Conservation (phyloP, 371 early-diverging fungal species). For the Batrachochytrium dendrobatidis region DNA sequence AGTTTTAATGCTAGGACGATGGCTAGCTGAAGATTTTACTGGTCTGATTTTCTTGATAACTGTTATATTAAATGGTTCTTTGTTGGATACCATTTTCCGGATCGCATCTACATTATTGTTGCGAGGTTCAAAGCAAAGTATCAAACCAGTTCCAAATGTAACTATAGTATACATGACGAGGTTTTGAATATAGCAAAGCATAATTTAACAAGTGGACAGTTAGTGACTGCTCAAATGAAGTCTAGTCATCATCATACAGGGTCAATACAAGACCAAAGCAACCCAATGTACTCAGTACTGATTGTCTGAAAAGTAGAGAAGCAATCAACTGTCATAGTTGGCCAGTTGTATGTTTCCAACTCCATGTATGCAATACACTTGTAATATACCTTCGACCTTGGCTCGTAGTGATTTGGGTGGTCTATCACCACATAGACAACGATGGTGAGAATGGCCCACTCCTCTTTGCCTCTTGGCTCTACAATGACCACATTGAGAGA, state of each 20-base stretch:
- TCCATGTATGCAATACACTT: background rate
- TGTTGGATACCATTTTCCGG: background rate
- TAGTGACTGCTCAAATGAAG: too few relatives aligned
- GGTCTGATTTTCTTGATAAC: background rate
- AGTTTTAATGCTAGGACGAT: too few relatives aligned
- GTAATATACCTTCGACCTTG: slow-evolving; percentile 9
- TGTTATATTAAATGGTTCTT: background rate
- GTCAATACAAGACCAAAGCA: too few relatives aligned
- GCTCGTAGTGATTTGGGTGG: background rate
- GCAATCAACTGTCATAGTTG: background rate
- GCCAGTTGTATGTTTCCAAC: background rate
- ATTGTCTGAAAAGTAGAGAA: background rate
- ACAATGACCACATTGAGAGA: slow-evolving; percentile 15
- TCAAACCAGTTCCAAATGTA: background rate
- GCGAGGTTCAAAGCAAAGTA: background rate
- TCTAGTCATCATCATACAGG: too few relatives aligned
- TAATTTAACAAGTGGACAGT: background rate
- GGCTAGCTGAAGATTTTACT: too few relatives aligned
- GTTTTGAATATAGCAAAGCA: background rate
- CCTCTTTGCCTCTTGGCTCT: slow-evolving; percentile 9
- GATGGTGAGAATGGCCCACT: slow-evolving; percentile 16
- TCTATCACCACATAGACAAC: slow-evolving; percentile 14
- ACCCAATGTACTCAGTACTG: background rate
- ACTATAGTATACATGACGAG: background rate
- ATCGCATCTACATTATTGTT: background rate